Evolutionary conservation across 805 yeast species (phyloP).

Genomic region (Saccharomycopsis babjevae): DNA sequence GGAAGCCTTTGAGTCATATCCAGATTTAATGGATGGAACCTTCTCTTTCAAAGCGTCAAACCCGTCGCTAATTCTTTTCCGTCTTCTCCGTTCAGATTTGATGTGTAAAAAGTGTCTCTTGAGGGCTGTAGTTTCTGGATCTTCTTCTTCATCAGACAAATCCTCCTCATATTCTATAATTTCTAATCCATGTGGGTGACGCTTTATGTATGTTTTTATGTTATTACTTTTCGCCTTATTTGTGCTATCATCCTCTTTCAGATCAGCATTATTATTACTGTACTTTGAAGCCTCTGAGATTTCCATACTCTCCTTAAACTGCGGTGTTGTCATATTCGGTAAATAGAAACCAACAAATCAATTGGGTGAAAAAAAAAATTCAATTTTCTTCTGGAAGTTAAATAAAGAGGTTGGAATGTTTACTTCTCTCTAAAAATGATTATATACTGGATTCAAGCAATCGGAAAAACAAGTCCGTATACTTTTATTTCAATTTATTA

Average conservation of each 20-base stretch:
- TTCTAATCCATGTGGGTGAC: neutral
- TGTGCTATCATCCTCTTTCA: neutral
- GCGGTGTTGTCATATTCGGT: too few relatives aligned
- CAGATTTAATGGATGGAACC: slow-evolving; percentile 32
- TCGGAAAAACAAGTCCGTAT: too few relatives aligned
- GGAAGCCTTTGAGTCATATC: slow-evolving; percentile 37
- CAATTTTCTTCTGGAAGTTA: too few relatives aligned
- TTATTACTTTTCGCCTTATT: neutral
- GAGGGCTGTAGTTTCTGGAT: neutral
- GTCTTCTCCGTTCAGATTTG: slow-evolving; percentile 35
- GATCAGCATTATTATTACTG: too few relatives aligned
- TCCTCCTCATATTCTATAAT: slow-evolving; percentile 5
- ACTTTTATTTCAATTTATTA: too few relatives aligned
- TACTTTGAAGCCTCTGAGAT: too few relatives aligned
- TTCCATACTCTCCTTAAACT: too few relatives aligned
- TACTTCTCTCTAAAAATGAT: too few relatives aligned
- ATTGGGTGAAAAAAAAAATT: too few relatives aligned
- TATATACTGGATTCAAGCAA: too few relatives aligned
- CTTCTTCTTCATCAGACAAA: neutral
- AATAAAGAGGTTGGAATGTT: too few relatives aligned
- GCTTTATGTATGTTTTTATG: neutral
- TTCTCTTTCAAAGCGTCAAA: slow-evolving; percentile 30
- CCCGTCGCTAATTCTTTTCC: slow-evolving; percentile 38
- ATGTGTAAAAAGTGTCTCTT: slow-evolving; percentile 30
- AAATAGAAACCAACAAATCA: too few relatives aligned